Base-by-base conservation (phyloP, 352 stramenopile species). In the Globisporangium nunn region DNA sequence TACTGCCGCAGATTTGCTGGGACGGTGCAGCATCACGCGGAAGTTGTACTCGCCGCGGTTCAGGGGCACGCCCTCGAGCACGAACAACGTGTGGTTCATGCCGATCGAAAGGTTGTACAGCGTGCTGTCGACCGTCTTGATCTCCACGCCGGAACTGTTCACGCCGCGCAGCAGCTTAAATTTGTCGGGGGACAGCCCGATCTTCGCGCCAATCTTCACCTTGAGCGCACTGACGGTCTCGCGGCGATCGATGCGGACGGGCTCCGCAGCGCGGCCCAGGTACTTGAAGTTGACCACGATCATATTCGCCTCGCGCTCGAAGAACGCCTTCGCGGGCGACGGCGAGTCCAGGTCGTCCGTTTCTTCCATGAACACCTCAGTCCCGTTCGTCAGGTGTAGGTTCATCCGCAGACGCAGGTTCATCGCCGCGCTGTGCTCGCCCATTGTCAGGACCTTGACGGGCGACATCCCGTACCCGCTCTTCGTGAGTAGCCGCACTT, bases 101-200 rank as follows among this genome's bases (percentile, higher is more conserved):
- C 74, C 68, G 15, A 93, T 87, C 18, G 81, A 86, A 2, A 93
- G 56, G 52, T 88, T 90, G 23, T 74, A 85, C 3, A 93, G 62
- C 23, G 81, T 87, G 51, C 72, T 85, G 44, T 93, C 79, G 41
- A 90, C 75, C 2, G 73, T 72, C 66, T 93, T 93, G 53, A 93
- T 88, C 60, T 93, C 83, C 8, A 90, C 78, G 23, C 79, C 75
- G 23, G 78, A 71, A 35, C 70, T 78, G 43, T 86, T 79, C 31
- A 78, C 81, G 1, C 82, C 82, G 23, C 83, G 83, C n/a, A 88
- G 61, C 28, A 93, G 55, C 63, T 93, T 93, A 58, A 93, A 93
- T 37, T 75, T 64, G 35, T 84, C 70, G 1, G 68, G 58, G 0
- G 70, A 54, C 29, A 91, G 51, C 0, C 60, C 64, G 30, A 93